Percentiles rank a stretch among this genome's conserved stretches.
Conservation (phyloP, 257 asterid species). For the Rehmannia glutinosa region DNA sequence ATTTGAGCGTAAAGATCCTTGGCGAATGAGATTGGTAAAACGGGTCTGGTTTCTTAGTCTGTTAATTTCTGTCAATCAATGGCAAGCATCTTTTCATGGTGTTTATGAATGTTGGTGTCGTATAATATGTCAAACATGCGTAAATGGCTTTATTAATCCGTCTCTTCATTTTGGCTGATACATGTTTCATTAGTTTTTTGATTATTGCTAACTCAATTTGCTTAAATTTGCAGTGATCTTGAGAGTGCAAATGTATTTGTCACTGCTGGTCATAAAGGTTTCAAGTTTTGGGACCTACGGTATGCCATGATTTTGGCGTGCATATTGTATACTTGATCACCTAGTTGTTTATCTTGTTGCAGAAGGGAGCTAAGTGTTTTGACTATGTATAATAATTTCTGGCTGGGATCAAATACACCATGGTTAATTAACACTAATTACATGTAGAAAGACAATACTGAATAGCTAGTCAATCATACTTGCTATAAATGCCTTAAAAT, state of each 20-base stretch:
- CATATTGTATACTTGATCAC: not conserved
- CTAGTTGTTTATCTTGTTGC: no score
- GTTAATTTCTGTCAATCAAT: not conserved
- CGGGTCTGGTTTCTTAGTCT: not conserved
- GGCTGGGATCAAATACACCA: not conserved
- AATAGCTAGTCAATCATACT: not conserved
- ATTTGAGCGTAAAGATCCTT: not conserved
- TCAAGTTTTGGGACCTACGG: conserved; percentile 93
- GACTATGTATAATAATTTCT: not conserved
- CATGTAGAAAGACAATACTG: not conserved
- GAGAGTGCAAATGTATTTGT: conserved; percentile 60
- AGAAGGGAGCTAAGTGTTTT: not conserved
- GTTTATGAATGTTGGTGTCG: not conserved
- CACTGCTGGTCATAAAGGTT: conserved; percentile 69
- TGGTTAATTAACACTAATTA: not conserved
- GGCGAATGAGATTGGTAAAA: not conserved
- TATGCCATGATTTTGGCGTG: conserved; percentile 25
- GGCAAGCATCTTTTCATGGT: conserved; percentile 21
- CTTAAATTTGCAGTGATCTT: conserved; percentile 48
- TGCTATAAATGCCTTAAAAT: not conserved
- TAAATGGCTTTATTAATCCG: not conserved
- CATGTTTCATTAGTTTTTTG: conserved; percentile 1
- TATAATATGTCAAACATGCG: not conserved
- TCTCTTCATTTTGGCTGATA: not conserved
- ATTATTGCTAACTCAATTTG: conserved; percentile 12